Conservation (phyloP, 1,284 basidiomycete species). For the Sphaerobolus stellatus region DNA sequence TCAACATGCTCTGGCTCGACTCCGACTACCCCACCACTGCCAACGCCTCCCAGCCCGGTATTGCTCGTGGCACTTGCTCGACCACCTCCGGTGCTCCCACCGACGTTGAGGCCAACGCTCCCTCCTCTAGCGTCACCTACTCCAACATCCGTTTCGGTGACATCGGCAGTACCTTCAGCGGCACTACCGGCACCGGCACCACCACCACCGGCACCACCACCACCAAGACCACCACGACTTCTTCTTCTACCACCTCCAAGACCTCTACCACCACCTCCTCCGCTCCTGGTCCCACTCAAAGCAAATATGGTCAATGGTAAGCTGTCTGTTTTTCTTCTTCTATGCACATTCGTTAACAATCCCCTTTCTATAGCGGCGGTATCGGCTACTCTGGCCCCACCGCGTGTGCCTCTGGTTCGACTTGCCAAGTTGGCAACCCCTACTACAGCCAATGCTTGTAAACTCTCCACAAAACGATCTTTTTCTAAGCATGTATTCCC, state of each 20-base stretch:
- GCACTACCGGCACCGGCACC: not conserved
- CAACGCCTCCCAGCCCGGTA: conserved; percentile 43
- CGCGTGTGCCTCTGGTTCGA: conserved; percentile 42
- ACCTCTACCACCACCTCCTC: not conserved
- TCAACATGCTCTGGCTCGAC: conserved; percentile 63
- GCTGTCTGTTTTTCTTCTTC: conserved; percentile 25
- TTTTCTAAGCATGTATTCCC: no score
- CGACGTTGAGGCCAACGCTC: conserved; percentile 42
- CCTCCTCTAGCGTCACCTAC: conserved; percentile 47
- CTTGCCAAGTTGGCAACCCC: no score
- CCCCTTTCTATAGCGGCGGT: conserved; percentile 30
- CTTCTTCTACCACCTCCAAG: not conserved
- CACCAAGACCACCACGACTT: not conserved
- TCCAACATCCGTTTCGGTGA: conserved; percentile 59
- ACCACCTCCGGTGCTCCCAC: conserved; percentile 47
- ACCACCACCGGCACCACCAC: not conserved
- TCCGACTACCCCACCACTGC: conserved; percentile 48
- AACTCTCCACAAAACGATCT: no score
- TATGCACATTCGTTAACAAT: conserved; percentile 47
- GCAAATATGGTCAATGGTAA: conserved; percentile 6
- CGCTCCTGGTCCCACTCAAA: conserved; percentile 1
- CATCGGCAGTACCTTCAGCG: conserved; percentile 48
- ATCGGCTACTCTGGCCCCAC: conserved; percentile 47
- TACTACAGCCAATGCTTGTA: no score
- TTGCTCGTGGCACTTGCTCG: conserved; percentile 53